Evolutionary conservation across 305 asterid genomes (phyloP), one percentile per base, ranked within the genome.

Genomic region (Nicotiana rustica): DNA sequence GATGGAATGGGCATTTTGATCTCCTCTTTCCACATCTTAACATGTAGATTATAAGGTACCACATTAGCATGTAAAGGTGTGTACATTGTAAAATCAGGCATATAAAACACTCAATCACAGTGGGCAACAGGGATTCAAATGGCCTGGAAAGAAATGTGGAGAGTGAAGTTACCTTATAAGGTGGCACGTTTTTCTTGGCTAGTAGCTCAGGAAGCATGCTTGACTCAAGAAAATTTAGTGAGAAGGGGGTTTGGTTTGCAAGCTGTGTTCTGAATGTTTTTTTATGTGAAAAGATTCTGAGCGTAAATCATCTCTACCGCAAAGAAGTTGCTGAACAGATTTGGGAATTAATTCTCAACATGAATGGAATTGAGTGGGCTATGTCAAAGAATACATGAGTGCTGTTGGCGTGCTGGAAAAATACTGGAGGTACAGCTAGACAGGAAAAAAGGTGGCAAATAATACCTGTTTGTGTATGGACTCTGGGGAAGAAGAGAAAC

Each of bases 401-500:
- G 36, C 78, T 41, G 78, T 70, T 70, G 78, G 35, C 78, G 19
- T 41, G 59, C 59, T 41, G 59, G 57, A 5, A 18, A 41, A 47
- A 41, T 3, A 70, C 59, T 2, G 10, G 0, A 70, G 36, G 78
- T 41, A 70, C 77, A n/a, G 57, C n/a, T 41, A 38, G 35, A 18
- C 12, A 41, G 35, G 5, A 18, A 29, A n/a, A 41, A 18, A 10
- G 35, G 78, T 10, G 35, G 78, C 18, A 12, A 41, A 18, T 9
- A 2, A 4, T 44, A 70, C 36, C 78, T 41, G 36, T n/a, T 70
- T 70, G 59, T 10, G 78, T 19, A 70, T 0, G 33, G 78, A 18
- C 2, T 70, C 59, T 19, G 35, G 5, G 18, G 59, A 70, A 70
- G 78, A 5, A 70, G 78, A 70, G 60, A 70, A 70, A 18, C 78